phyloP scores from a whole-genome alignment of 352 stramenopile species.

The Globisporangium mamillatum region DNA sequence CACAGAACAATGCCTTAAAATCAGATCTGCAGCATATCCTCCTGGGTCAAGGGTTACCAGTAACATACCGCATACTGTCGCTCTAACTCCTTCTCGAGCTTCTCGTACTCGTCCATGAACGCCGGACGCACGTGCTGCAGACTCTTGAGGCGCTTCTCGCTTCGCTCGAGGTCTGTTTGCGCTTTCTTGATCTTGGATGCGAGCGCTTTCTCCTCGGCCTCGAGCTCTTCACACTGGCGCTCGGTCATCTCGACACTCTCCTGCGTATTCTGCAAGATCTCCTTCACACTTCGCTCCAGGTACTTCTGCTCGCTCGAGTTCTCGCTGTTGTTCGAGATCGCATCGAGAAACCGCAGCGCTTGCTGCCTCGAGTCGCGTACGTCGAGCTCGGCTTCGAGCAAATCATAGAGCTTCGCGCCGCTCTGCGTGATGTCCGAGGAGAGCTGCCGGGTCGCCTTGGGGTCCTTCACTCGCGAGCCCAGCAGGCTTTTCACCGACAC shows the following conservation, averaged over 20 bases:
- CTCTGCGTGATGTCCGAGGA: slow-evolving; percentile 93
- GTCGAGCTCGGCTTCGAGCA: slow-evolving; percentile 90
- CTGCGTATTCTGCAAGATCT: slow-evolving; percentile 65
- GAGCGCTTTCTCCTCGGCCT: slow-evolving; percentile 91
- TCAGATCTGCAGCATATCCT: not conserved
- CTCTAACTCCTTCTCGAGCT: slow-evolving; percentile 95
- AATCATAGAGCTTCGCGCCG: slow-evolving; percentile 89
- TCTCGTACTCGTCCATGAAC: slow-evolving; percentile 98
- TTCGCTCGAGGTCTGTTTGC: slow-evolving; percentile 93
- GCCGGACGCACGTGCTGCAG: slow-evolving; percentile 91
- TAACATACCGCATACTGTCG: slow-evolving; percentile 90
- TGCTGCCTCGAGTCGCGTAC: slow-evolving; percentile 75
- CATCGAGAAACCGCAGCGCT: slow-evolving; percentile 93
- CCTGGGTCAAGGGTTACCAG: not conserved
- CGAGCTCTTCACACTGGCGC: slow-evolving; percentile 88
- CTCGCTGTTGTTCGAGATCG: slow-evolving; percentile 82
- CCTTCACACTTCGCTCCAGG: slow-evolving; percentile 83
- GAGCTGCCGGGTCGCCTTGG: slow-evolving; percentile 88
- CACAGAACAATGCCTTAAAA: not conserved
- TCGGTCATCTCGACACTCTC: slow-evolving; percentile 88
- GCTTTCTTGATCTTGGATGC: slow-evolving; percentile 93
- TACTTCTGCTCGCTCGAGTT: slow-evolving; percentile 84
- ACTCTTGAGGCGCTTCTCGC: slow-evolving; percentile 92
- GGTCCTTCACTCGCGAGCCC: slow-evolving; percentile 79
- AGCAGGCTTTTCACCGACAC: slow-evolving; percentile 69